Evolutionary conservation across 306 rosid species (phyloP).

Genomic region (Cucumis sativus): Cucumber_9930_V3 NC_026661.2:21861001-21861500

Average conservation of each 20-base stretch:
- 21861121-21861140: neutral
- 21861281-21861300: neutral
- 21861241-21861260: slow-evolving; percentile 30
- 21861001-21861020: neutral
- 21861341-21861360: neutral
- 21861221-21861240: slow-evolving; percentile 76
- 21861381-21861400: neutral
- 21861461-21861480: neutral
- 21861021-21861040: neutral
- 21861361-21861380: neutral
- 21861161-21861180: neutral
- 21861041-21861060: neutral
- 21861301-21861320: neutral
- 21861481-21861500: slow-evolving; percentile 42
- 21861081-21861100: neutral
- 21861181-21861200: slow-evolving; percentile 19
- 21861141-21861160: neutral
- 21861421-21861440: neutral
- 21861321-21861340: neutral
- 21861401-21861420: neutral
- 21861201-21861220: slow-evolving; percentile 73
- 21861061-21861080: neutral
- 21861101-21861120: neutral
- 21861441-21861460: neutral
- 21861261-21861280: slow-evolving; percentile 7